Conservation (phyloP, 345 rosid species). For the Citrus glauca region DNA sequence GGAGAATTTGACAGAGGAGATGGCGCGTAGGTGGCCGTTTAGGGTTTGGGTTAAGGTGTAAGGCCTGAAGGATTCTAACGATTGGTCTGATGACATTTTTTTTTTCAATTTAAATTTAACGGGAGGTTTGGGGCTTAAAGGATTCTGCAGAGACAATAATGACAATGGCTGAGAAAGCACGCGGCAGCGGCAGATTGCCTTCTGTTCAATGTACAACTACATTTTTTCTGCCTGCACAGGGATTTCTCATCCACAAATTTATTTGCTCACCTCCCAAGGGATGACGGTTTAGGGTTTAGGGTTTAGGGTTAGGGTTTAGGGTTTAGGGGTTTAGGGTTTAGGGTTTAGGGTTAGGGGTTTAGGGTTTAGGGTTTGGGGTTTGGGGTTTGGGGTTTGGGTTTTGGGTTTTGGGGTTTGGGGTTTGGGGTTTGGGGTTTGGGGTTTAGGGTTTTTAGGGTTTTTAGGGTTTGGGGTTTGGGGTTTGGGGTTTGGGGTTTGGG, state of each 20-base stretch:
- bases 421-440: too few species aligned
- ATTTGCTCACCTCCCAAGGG: too few species aligned
- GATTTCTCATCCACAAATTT: neutral
- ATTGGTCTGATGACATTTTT: constrained; percentile 18
- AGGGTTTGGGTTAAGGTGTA: constrained; percentile 78
- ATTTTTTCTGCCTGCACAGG: neutral
- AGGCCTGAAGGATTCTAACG: constrained; percentile 45
- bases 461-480: too few species aligned
- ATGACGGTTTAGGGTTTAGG: too few species aligned
- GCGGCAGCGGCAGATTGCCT: neutral
- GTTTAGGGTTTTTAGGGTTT: too few species aligned
- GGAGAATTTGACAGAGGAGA: constrained; percentile 89
- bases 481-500: too few species aligned
- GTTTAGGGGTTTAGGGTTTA: too few species aligned
- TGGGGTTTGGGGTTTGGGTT: too few species aligned
- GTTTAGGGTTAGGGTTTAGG: too few species aligned
- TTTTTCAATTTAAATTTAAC: neutral
- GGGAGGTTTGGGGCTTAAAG: neutral
- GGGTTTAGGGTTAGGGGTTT: too few species aligned
- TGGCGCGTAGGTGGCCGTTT: constrained; percentile 55
- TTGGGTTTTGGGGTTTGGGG: too few species aligned
- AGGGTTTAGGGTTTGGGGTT: too few species aligned
- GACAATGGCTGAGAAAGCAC: neutral
- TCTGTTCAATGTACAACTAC: neutral
- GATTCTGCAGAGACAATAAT: neutral